phyloP scores from a whole-genome alignment of 2,329 filamentous ascomycete genomes.

The Hymenoscyphus salicellus region DNA sequence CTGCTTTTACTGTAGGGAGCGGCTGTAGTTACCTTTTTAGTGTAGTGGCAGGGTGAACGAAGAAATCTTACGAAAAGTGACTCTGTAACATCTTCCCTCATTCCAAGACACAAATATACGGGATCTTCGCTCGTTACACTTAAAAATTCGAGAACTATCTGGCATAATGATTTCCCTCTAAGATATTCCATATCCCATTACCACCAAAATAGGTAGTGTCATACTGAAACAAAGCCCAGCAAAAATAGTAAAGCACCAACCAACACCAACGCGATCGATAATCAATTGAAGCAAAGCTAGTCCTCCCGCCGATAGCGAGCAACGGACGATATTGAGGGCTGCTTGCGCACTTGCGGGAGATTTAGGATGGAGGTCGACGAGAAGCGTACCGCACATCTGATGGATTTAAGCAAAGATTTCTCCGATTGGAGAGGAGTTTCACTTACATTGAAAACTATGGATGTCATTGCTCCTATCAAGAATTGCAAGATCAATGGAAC shows the following conservation, averaged over 20 bases:
- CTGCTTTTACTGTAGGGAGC: no score
- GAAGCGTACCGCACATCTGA: slow-evolving; percentile 13
- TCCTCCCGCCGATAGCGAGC: slow-evolving; percentile 9
- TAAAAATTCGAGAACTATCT: background rate
- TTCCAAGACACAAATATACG: no score
- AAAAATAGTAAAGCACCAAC: slow-evolving; percentile 21
- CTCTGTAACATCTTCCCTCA: background rate
- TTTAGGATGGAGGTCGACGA: slow-evolving; percentile 13
- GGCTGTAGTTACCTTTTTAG: no score
- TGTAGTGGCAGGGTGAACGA: no score
- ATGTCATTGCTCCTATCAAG: slow-evolving; percentile 6
- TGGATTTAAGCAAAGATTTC: background rate
- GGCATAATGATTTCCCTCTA: slow-evolving; percentile 11
- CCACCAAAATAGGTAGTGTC: slow-evolving; percentile 1
- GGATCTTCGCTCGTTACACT: no score
- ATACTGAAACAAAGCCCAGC: background rate
- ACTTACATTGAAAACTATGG: slow-evolving; percentile 12
- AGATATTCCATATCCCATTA: slow-evolving; percentile 11
- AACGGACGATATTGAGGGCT: slow-evolving; percentile 11
- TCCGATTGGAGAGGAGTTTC: background rate
- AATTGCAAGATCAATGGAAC: slow-evolving; percentile 17
- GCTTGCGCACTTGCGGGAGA: slow-evolving; percentile 11
- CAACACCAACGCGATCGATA: slow-evolving; percentile 16
- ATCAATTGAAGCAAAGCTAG: slow-evolving; percentile 11
- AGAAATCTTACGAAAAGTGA: no score